Percentiles rank a stretch among this genome's conserved stretches.
phyloP scores from a whole-genome alignment of 2,329 filamentous ascomycete species.

The Aspergillus sclerotialis region DNA sequence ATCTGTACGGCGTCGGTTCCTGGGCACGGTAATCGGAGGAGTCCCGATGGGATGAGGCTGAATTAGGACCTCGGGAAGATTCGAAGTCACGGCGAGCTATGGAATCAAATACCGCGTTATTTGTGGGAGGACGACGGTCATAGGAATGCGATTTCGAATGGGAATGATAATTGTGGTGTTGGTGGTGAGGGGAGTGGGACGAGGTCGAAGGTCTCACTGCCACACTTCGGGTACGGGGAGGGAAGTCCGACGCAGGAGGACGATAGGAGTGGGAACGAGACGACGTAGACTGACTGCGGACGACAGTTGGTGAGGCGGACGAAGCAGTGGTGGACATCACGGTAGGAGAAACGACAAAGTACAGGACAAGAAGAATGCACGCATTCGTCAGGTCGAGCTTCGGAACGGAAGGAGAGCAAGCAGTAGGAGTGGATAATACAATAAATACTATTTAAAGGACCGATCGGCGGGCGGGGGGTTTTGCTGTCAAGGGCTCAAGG shows the following conservation, averaged over 20 bases:
- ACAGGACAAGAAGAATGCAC: constrained; percentile 3
- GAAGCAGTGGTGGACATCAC: constrained; percentile 42
- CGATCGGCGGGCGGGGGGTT: constrained; percentile 17
- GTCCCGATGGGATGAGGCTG: constrained; percentile 52
- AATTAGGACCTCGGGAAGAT: constrained; percentile 57
- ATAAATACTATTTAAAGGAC: constrained; percentile 5
- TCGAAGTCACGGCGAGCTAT: constrained; percentile 67
- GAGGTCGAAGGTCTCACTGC: constrained; percentile 34
- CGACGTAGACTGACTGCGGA: constrained; percentile 45
- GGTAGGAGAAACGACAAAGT: constrained; percentile 8
- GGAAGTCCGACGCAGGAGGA: constrained; percentile 34
- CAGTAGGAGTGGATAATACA: constrained; percentile 6
- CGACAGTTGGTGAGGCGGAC: constrained; percentile 39
- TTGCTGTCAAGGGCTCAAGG: constrained; percentile 15
- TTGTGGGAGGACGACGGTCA: constrained; percentile 41
- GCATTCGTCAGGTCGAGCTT: neutral
- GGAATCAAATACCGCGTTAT: constrained; percentile 43
- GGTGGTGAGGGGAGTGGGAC: constrained; percentile 27
- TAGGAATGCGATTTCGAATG: constrained; percentile 35
- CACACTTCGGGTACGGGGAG: constrained; percentile 41
- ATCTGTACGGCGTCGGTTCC: constrained; percentile 41
- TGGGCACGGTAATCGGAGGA: constrained; percentile 55
- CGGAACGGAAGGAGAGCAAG: constrained; percentile 8
- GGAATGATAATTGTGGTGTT: constrained; percentile 26
- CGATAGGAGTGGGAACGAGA: constrained; percentile 38